Evolutionary conservation across 257 asterid genomes (phyloP), one percentile per base, ranked within the genome.

Genomic region (Ballota nigra): DNA sequence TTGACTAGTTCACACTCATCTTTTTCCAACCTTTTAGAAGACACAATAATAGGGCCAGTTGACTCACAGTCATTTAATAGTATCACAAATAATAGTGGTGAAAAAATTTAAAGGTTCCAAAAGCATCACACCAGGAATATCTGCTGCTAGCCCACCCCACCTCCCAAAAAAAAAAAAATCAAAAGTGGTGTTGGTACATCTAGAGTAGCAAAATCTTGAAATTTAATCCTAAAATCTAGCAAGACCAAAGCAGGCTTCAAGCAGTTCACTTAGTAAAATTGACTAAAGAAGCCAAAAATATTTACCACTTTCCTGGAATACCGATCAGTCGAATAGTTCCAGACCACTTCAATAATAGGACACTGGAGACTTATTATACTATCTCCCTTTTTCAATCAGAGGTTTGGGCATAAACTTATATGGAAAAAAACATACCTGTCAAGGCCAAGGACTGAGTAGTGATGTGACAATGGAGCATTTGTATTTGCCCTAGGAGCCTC

Each of bases 401-500:
- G n/a, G 36, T 29, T 56, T 40, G 64, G 70, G 53, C 28, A 66
- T 43, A 69, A 36, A 70, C 13, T 49, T 70, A 72, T 31, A 70
- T n/a, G 70, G 60, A 70, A 70, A 47, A 38, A 8, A 41, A 20
- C 69, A 43, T 77, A 94, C 99, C 99, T 88, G 87, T 91, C 96
- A 74, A 94, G 99, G 77, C 99, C 99, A 82, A 91, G 86, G 68
- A 94, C 86, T 13, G 89, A 82, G 80, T 94, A 94, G 80, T 94
- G 96, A 69, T 88, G 95, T 2, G 97, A 94, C 70, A 94, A 77
- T 0, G 88, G 72, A 75, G 79, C 69, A 61, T 71, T 83, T 67
- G 84, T 66, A 59, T 55, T 79, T 75, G 87, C 68, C 69, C 82
- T 78, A 52, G 92, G 85, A 56, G 88, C 20, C 66, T 88, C 87